phyloP scores from a whole-genome alignment of 495 filamentous ascomycete species.

The Trichoderma orchidacearum region DNA sequence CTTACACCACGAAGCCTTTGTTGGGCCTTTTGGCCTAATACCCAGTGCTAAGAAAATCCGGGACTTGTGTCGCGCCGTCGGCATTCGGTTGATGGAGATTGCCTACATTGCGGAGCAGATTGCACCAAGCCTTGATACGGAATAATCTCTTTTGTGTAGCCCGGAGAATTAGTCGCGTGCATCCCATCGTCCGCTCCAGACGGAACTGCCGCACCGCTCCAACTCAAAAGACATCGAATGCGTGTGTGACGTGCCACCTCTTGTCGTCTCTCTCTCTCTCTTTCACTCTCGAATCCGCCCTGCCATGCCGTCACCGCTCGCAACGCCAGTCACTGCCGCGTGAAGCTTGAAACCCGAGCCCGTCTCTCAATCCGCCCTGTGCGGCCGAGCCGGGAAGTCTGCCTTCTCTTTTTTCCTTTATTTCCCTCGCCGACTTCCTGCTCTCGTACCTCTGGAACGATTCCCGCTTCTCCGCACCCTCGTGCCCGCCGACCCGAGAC shows the following conservation, averaged over 20 bases:
- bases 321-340: neutral
- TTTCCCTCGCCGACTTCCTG: neutral
- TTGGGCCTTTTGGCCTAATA: too few species aligned
- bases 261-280: neutral
- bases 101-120: too few species aligned
- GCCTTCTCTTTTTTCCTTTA: neutral
- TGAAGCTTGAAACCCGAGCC: neutral
- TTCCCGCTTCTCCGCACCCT: neutral
- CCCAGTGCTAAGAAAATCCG: too few species aligned
- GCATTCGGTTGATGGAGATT: too few species aligned
- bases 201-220: too few species aligned
- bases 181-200: too few species aligned
- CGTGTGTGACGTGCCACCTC: neutral
- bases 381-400: neutral
- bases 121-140: too few species aligned
- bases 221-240: neutral
- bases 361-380: neutral
- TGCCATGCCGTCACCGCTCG: neutral
- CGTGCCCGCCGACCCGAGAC: neutral
- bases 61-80: too few species aligned
- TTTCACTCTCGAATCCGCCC: neutral
- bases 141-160: too few species aligned
- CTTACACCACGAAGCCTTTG: too few species aligned
- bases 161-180: too few species aligned
- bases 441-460: neutral